Evolutionary conservation across 345 rosid genomes (phyloP).

Genomic region (Murraya koenigii): DNA sequence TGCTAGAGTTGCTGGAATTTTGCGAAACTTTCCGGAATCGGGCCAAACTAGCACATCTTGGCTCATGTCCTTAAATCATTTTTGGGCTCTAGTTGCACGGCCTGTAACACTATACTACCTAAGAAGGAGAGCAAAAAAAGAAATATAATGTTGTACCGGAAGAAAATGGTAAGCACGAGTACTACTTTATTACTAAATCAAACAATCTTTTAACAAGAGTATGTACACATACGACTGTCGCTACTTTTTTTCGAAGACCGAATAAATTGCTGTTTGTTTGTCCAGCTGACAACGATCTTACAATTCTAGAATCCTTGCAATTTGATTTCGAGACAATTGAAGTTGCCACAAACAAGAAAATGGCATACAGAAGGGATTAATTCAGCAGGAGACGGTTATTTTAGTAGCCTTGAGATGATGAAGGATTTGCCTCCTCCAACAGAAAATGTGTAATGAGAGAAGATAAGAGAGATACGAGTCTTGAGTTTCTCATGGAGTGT

Average conservation of each 20-base stretch:
- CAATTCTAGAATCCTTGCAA: conserved; percentile 35
- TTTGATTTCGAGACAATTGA: conserved; percentile 35
- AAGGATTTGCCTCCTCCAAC: no score
- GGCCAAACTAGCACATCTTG: no score
- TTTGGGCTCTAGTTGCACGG: no score
- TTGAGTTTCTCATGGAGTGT: no score
- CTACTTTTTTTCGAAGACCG: not conserved
- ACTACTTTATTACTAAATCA: not conserved
- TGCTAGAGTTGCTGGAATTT: no score
- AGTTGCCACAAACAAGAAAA: conserved; percentile 40
- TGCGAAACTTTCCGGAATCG: no score
- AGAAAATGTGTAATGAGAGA: not conserved
- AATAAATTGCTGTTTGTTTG: not conserved
- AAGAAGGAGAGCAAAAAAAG: not conserved
- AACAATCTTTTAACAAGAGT: not conserved
- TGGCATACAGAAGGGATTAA: no score
- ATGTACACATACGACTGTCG: not conserved
- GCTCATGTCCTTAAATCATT: no score
- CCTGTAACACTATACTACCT: not conserved
- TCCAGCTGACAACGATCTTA: not conserved
- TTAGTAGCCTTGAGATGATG: no score
- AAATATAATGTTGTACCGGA: not conserved
- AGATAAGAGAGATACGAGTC: not conserved
- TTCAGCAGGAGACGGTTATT: no score
- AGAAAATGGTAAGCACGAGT: not conserved